Evolutionary conservation across 192 early-diverging fungal genomes (phyloP), one percentile per base, ranked within the genome.

Genomic region (Rhizophagus sp.): DNA sequence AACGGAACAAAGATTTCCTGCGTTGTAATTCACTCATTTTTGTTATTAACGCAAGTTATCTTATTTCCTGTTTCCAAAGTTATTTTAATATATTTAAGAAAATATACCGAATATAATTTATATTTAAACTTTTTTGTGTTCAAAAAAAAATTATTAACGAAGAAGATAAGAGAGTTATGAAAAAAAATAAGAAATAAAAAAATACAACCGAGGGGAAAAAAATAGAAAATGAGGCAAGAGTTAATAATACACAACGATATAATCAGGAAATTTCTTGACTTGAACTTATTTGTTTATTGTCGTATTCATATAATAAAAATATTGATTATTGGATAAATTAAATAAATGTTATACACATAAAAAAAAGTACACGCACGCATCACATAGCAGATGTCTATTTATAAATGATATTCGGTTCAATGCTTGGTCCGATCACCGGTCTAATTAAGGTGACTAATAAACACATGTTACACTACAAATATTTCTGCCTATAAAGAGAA

Each of bases 11-110:
- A 69, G 67, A 39, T 34, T 41, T 69, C 22, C 34, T 69, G 33
- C 67, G 67, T 69, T 39, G 36, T n/a, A 69, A 41, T 4, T 33
- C 36, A 69, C 67, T 69, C 67, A 69, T 69, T 19, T 67, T 33
- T 62, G 19, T 22, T 62, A 17, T 62, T 44, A 44, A 44, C 41
- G 41, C 41, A 44, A 44, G 41, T 44, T 36, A 36, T n/a, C n/a
- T n/a, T n/a, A n/a, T n/a, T n/a, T n/a, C n/a, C n/a, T 36, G 2
- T 36, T 4, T 36, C 5, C 1, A 36, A 3, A n/a, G n/a, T n/a
- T n/a, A n/a, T n/a, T n/a, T n/a, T n/a, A n/a, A 4, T 5, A 0
- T 36, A 36, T 36, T 36, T 36, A 36, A 36, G 36, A 36, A n/a
- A 36, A 30, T 30, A 36, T 36, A 36, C 36, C 36, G 36, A 36